Percentiles rank a stretch among this genome's conserved stretches.
phyloP scores from a whole-genome alignment of 345 rosid genomes.

The Lagerstroemia speciosa region DNA sequence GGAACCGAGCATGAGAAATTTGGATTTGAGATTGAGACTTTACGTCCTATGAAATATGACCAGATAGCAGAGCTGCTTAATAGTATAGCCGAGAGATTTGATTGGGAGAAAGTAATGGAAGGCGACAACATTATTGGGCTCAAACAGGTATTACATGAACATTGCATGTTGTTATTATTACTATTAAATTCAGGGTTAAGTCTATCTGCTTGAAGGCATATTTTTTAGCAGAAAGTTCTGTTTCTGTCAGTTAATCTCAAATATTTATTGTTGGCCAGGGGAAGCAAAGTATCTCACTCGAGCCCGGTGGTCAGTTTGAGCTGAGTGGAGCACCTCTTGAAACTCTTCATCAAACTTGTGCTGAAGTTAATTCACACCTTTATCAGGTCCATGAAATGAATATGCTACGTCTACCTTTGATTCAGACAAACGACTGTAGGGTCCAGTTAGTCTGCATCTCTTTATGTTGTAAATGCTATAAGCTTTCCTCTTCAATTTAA shows the following conservation, averaged over 20 bases:
- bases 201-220: neutral
- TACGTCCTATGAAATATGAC: conserved; percentile 85
- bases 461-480: neutral
- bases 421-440: neutral
- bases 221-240: neutral
- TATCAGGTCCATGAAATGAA: conserved; percentile 60
- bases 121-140: conserved; percentile 81
- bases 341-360: conserved; percentile 98
- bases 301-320: conserved; percentile 99
- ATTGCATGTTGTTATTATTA: neutral
- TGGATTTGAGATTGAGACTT: conserved; percentile 74
- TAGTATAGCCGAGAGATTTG: conserved; percentile 97
- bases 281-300: conserved; percentile 94
- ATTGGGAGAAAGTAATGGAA: conserved; percentile 96
- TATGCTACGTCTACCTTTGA: neutral
- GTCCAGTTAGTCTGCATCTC: neutral
- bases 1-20: conserved; percentile 99
- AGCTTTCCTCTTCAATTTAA: neutral
- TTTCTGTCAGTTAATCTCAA: conserved; percentile 1
- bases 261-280: conserved; percentile 47
- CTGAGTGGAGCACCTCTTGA: conserved; percentile 99
- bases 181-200: neutral
- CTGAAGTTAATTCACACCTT: conserved; percentile 98
- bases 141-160: conserved; percentile 53
- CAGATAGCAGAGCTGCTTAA: conserved; percentile 87